These are phyloP conservation scores for Penicillium sp. DNA, from an alignment of 2,329 filamentous ascomycete genomes.

Conservation along the genomic window DNA sequence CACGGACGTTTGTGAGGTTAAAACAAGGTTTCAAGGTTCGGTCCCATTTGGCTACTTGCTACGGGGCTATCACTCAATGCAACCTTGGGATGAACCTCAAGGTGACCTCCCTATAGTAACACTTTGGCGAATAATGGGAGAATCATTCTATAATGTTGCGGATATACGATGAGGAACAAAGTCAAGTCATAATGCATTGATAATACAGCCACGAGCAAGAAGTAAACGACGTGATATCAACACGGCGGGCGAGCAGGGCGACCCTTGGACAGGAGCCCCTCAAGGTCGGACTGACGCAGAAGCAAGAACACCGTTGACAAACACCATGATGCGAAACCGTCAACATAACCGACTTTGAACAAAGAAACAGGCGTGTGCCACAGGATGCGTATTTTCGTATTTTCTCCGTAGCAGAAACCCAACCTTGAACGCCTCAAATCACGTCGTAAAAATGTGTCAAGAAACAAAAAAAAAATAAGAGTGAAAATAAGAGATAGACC, in stretches of 20 bases:
- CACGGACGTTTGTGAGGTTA: neutral
- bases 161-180: neutral
- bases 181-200: slow-evolving; percentile 15
- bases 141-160: neutral
- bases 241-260: neutral
- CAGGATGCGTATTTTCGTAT: slow-evolving; percentile 7
- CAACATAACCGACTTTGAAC: neutral
- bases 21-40: neutral
- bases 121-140: no score
- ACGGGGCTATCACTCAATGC: no score
- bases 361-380: slow-evolving; percentile 4
- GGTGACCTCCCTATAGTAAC: neutral
- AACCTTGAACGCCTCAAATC: neutral
- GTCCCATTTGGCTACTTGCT: neutral
- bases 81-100: neutral
- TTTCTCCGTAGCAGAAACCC: slow-evolving; percentile 9
- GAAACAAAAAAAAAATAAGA: slow-evolving; percentile 11
- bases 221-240: slow-evolving; percentile 2
- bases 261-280: no score
- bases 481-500: slow-evolving; percentile 8
- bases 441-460: slow-evolving; percentile 18
- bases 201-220: slow-evolving; percentile 10
- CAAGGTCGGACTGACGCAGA: neutral
- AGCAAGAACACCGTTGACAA: slow-evolving; percentile 3
- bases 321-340: slow-evolving; percentile 2